phyloP scores from a whole-genome alignment of 768 basidiomycete genomes.

The Amanita exitialis region DNA sequence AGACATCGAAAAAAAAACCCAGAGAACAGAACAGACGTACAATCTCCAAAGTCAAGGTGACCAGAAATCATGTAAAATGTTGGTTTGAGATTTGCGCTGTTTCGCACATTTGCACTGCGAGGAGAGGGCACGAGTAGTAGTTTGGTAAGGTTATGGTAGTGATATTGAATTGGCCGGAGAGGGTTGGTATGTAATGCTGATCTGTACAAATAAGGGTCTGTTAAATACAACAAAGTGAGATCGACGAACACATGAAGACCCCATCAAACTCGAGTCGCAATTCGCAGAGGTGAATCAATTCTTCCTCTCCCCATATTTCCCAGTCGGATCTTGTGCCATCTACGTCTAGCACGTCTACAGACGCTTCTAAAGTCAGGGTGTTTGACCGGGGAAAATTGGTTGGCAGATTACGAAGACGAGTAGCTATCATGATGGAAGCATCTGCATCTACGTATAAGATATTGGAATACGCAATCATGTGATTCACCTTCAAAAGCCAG shows the following conservation, averaged over 20 bases:
- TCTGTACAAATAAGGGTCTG: background rate
- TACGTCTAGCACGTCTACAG: constrained; percentile 21
- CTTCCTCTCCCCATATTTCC: constrained; percentile 54
- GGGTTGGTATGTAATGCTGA: constrained; percentile 34
- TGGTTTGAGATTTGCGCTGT: constrained; percentile 14
- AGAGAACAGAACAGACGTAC: constrained; percentile 25
- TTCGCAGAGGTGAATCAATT: constrained; percentile 50
- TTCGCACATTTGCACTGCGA: background rate
- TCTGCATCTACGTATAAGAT: constrained; percentile 25
- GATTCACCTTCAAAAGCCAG: constrained; percentile 46
- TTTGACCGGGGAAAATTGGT: constrained; percentile 8
- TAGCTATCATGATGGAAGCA: constrained; percentile 49
- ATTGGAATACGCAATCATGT: background rate
- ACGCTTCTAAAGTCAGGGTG: constrained; percentile 21
- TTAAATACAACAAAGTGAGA: background rate
- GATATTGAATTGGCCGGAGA: constrained; percentile 32
- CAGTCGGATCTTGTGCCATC: constrained; percentile 21
- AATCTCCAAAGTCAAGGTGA: constrained; percentile 52
- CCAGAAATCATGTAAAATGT: constrained; percentile 39
- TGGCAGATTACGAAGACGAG: constrained; percentile 45
- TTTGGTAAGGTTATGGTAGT: constrained; percentile 25
- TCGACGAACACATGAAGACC: constrained; percentile 28
- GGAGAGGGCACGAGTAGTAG: constrained; percentile 22
- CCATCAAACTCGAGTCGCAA: constrained; percentile 42
- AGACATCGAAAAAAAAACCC: background rate